Percentiles rank a stretch among this genome's conserved stretches.
Evolutionary conservation across 2,329 filamentous ascomycete genomes (phyloP).

Genomic region (Peltaster fructicola): DNA sequence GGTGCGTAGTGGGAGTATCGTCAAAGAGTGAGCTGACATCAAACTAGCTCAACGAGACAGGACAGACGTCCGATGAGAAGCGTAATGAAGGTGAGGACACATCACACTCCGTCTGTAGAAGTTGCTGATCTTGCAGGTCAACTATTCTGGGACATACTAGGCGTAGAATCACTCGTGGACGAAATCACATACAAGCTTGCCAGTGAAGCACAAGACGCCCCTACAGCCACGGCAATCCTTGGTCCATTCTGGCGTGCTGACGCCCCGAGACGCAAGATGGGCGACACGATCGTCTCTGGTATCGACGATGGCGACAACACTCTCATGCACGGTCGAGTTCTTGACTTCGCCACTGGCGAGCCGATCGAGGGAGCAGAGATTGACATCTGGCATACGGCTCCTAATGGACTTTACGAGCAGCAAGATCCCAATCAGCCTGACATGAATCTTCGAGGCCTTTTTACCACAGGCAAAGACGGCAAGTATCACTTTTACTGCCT

Average conservation of each 20-base stretch:
- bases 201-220: constrained; percentile 29
- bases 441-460: constrained; percentile 57
- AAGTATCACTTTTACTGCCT: constrained; percentile 35
- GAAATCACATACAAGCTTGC: constrained; percentile 58
- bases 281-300: constrained; percentile 43
- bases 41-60: constrained; percentile 39
- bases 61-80: constrained; percentile 43
- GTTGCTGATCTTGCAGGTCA: too few relatives aligned
- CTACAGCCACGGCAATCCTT: constrained; percentile 62
- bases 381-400: constrained; percentile 65
- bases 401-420: constrained; percentile 52
- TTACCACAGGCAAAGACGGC: constrained; percentile 48
- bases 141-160: constrained; percentile 39
- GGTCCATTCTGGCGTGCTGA: constrained; percentile 71
- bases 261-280: constrained; percentile 52
- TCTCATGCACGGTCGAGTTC: constrained; percentile 46
- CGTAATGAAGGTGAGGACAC: constrained; percentile 50
- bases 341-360: constrained; percentile 41
- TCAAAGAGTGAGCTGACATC: neutral
- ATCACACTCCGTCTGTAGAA: too few relatives aligned
- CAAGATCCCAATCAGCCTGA: constrained; percentile 54
- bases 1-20: constrained; percentile 6
- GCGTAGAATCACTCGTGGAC: constrained; percentile 45
- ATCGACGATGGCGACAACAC: constrained; percentile 35
- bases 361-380: constrained; percentile 49